A percentile compares a stretch with the other conserved stretches of the same genome.
Conservation (phyloP, 352 stramenopile species). For the Elongisporangium senticosum region DNA sequence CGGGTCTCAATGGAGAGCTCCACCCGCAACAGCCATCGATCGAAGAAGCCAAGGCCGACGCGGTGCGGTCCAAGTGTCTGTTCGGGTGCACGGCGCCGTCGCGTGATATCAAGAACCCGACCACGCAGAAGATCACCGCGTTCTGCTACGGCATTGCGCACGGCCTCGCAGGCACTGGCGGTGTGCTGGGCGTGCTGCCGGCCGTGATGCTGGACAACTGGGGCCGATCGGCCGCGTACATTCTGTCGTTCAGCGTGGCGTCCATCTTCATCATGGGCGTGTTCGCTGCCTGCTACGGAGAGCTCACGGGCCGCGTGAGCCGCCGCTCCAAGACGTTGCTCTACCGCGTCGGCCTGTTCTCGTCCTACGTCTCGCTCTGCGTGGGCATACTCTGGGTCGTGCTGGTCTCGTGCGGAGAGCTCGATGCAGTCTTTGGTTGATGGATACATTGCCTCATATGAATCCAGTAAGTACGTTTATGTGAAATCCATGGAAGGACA, state of each 20-base stretch:
- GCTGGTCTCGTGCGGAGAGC: constrained; percentile 61
- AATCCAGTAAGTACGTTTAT: too few relatives aligned
- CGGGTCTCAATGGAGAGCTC: neutral
- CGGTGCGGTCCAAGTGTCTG: constrained; percentile 32
- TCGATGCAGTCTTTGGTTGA: constrained; percentile 70
- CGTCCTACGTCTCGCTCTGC: constrained; percentile 64
- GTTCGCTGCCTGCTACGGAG: constrained; percentile 85
- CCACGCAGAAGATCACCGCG: constrained; percentile 63
- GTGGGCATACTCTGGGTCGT: constrained; percentile 77
- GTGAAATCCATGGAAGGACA: too few relatives aligned
- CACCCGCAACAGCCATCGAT: neutral
- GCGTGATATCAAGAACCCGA: constrained; percentile 40
- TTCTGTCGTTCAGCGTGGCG: constrained; percentile 83
- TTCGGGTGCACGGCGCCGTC: constrained; percentile 26
- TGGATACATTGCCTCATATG: too few relatives aligned
- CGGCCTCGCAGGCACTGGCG: constrained; percentile 60
- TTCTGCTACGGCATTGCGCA: constrained; percentile 80
- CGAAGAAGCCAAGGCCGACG: constrained; percentile 15
- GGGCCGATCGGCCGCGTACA: constrained; percentile 71
- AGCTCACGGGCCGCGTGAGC: constrained; percentile 48
- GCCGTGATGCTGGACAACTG: constrained; percentile 70
- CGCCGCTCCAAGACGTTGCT: constrained; percentile 44
- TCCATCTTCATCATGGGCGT: constrained; percentile 88
- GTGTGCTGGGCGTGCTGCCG: constrained; percentile 79
- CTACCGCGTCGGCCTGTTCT: constrained; percentile 64